Conservation (phyloP, 208 protist genomes). For the Acanthamoeba sp. region DNA sequence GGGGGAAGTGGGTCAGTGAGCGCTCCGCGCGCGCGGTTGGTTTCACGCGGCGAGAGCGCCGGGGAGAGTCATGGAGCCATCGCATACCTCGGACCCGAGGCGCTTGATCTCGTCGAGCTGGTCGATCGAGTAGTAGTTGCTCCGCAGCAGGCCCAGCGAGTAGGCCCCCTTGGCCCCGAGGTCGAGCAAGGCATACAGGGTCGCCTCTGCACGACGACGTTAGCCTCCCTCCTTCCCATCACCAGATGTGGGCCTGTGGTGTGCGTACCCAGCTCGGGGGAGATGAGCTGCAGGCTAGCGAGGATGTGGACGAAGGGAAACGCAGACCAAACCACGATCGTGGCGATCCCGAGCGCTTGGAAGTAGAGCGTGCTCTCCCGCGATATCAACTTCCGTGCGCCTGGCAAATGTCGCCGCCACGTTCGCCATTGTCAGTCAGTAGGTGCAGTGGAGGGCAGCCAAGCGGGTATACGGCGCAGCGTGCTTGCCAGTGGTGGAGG, state of each 20-base stretch:
- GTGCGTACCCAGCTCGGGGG: neutral
- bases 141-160: neutral
- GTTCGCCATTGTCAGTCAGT: neutral
- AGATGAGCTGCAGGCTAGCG: neutral
- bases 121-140: constrained; percentile 27
- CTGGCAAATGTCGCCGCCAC: neutral
- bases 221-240: neutral
- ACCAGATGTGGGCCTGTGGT: neutral
- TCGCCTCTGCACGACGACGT: neutral
- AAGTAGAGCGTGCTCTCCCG: neutral
- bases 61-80: too few relatives aligned
- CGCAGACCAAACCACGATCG: neutral
- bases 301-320: neutral
- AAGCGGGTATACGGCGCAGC: too few relatives aligned
- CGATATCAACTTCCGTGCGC: neutral
- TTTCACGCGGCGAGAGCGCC: too few relatives aligned
- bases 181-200: neutral
- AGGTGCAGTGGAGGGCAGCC: neutral
- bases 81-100: neutral
- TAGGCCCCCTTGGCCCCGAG: neutral
- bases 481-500: too few relatives aligned
- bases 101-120: constrained; percentile 19
- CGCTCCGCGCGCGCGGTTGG: too few relatives aligned
- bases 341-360: neutral
- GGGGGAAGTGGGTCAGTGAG: neutral